A percentile compares a stretch with the other conserved stretches of the same genome.
Conservation (phyloP, 1,139 yeast genomes). For the Suhomyces guaymorum region DNA sequence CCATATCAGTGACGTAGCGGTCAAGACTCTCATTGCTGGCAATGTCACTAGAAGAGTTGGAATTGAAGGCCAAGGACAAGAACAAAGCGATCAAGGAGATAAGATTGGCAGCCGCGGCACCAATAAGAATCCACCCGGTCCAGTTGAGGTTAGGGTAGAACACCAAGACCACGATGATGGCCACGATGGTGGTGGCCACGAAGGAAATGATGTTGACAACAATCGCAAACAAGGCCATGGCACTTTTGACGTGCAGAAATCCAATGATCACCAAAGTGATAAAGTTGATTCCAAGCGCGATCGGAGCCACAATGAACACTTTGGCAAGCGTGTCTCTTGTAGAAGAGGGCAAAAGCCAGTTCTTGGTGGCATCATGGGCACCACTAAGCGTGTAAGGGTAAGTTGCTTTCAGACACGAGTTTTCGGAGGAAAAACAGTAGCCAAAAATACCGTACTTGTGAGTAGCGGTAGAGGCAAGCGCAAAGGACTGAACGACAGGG, state of each 20-base stretch:
- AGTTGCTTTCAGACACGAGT: constrained; percentile 32
- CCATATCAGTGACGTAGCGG: constrained; percentile 2
- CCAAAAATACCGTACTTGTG: constrained; percentile 86
- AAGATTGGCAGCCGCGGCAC: constrained; percentile 59
- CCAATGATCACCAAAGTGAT: constrained; percentile 23
- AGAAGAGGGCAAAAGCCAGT: constrained; percentile 37
- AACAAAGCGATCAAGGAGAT: constrained; percentile 31
- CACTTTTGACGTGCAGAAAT: constrained; percentile 14
- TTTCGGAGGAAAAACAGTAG: constrained; percentile 49
- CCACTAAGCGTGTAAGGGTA: constrained; percentile 35
- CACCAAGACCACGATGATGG: constrained; percentile 55
- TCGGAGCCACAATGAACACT: constrained; percentile 75
- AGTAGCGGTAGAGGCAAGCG: constrained; percentile 39
- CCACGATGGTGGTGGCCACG: constrained; percentile 50
- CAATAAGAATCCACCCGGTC: constrained; percentile 71
- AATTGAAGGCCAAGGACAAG: constrained; percentile 24
- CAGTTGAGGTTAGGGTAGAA: constrained; percentile 66
- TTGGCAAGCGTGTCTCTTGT: constrained; percentile 70
- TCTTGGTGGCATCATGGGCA: constrained; percentile 19
- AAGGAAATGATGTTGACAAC: constrained; percentile 46
- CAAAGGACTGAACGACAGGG: constrained; percentile 43
- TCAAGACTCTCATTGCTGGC: constrained; percentile 7
- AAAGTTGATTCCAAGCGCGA: constrained; percentile 77
- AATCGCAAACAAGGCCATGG: constrained; percentile 24
- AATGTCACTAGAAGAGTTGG: constrained; percentile 11